phyloP scores from a whole-genome alignment of 768 basidiomycete species.

The Pluteus cervinus region DNA sequence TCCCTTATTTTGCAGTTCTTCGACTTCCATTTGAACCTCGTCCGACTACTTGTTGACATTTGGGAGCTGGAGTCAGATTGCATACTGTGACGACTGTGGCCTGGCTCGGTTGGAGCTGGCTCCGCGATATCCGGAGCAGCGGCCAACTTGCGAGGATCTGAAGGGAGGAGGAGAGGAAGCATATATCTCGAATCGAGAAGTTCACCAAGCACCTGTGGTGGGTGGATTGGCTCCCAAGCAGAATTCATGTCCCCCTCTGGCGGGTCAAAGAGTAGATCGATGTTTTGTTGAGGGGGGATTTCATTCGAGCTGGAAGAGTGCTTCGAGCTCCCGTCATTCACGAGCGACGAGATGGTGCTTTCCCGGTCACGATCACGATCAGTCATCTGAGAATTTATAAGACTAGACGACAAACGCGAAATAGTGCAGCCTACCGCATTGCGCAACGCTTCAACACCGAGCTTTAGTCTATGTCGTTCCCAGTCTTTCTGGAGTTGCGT shows the following conservation, averaged over 20 bases:
- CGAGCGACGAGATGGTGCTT: slow-evolving; percentile 43
- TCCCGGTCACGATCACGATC: slow-evolving; percentile 69
- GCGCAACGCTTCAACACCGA: slow-evolving; percentile 79
- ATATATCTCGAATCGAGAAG: slow-evolving; percentile 89
- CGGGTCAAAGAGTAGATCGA: slow-evolving; percentile 80
- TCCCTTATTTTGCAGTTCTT: slow-evolving; percentile 56
- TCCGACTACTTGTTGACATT: slow-evolving; percentile 24
- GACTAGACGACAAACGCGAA: slow-evolving; percentile 5
- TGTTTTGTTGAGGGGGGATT: slow-evolving; percentile 35
- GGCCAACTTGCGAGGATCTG: slow-evolving; percentile 71
- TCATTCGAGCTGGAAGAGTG: slow-evolving; percentile 32
- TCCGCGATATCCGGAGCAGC: slow-evolving; percentile 62
- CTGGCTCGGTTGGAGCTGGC: slow-evolving; percentile 24
- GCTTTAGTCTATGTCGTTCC: slow-evolving; percentile 86
- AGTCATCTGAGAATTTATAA: slow-evolving; percentile 49
- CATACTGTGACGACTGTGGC: too few species aligned
- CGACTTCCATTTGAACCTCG: slow-evolving; percentile 52
- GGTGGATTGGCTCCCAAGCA: slow-evolving; percentile 70
- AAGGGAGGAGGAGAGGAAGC: slow-evolving; percentile 83
- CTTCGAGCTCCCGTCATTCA: slow-evolving; percentile 32
- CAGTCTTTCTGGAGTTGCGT: slow-evolving; percentile 96
- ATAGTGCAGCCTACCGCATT: slow-evolving; percentile 54
- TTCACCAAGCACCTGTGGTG: slow-evolving; percentile 84
- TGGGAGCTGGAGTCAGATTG: too few species aligned
- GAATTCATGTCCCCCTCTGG: slow-evolving; percentile 53